Evolutionary conservation across 441 rosid species (phyloP), one percentile per base, ranked within the genome.

Genomic region (Populus trichocarpa): DNA sequence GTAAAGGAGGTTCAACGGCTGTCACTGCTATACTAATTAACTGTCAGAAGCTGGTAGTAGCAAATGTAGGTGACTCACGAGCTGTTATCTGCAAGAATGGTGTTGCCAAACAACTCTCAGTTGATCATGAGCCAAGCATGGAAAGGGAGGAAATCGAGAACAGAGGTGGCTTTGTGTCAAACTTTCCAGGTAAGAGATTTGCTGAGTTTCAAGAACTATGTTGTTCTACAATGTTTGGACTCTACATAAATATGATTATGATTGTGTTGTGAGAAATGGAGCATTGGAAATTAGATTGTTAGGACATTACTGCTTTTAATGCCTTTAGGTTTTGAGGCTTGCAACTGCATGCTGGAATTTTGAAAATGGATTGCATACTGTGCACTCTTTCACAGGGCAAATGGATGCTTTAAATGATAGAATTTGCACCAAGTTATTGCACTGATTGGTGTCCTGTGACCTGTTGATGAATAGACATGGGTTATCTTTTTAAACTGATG

Each of bases 1-100:
- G 99, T 57, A 88, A 71, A 81, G 98, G 99, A 2, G 98, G 99
- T 66, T 96, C 99, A 1, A 95, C 99, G 74, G 99, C 98, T 35
- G 97, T 96, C 23, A 96, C 99, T 11, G 94, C 92, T 8, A 93
- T 96, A 67, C 77, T 96, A 26, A 91, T 93, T 77, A 89, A 92
- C 71, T 85, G 96, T 66, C 86, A 84, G 38, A 92, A 80, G 86
- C 83, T 96, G 76, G 90, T 93, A 35, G 91, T 92, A 76, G 99
- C 97, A 26, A 96, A 96, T 83, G 87, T 96, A 57, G 99, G 98
- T 59, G 98, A 96, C 86, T 96, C 98, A 23, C 84, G 99, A 69
- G 99, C 97, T 65, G 94, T 93, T 53, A 83, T 96, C 69, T 83
- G 91, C 87, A 88, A 84, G 81, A 83, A 77, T 36, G 92, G 97